These are phyloP conservation scores for Pythium sp. DNA, from an alignment of 352 stramenopile genomes.

Conservation along the genomic window DNA sequence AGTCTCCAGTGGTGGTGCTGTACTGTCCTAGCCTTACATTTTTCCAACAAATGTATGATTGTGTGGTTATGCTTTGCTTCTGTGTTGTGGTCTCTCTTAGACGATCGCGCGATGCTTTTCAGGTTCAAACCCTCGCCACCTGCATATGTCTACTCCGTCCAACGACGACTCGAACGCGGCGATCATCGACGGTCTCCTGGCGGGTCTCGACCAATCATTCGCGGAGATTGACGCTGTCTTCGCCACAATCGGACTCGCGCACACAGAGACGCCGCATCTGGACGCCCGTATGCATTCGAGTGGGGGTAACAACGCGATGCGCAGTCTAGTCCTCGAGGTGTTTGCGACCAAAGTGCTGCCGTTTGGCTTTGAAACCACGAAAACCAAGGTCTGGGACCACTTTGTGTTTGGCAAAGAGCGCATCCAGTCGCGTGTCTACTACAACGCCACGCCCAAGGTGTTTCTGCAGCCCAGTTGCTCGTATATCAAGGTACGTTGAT, in stretches of 20 bases:
- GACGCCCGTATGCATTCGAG: slow-evolving; percentile 25
- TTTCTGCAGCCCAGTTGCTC: background rate
- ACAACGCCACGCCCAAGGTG: slow-evolving; percentile 3
- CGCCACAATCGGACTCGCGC: slow-evolving; percentile 19
- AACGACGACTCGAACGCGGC: slow-evolving; percentile 17
- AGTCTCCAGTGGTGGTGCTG: background rate
- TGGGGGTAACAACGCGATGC: background rate
- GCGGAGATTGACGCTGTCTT: slow-evolving; percentile 36
- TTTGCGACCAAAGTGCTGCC: slow-evolving; percentile 10
- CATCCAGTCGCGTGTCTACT: slow-evolving; percentile 17
- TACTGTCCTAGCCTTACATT: background rate
- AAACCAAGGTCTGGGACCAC: slow-evolving; percentile 3
- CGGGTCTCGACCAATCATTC: slow-evolving; percentile 28
- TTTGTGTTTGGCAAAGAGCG: background rate
- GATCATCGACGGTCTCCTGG: slow-evolving; percentile 34
- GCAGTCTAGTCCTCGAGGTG: slow-evolving; percentile 1
- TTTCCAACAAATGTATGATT: background rate
- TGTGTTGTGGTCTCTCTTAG: background rate
- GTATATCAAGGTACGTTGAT: background rate
- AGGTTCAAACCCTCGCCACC: background rate
- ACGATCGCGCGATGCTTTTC: background rate
- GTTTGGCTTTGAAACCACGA: background rate
- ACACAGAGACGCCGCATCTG: slow-evolving; percentile 17
- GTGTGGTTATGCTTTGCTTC: background rate
- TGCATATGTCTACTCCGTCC: no score